phyloP scores from a whole-genome alignment of 1,139 yeast genomes.

The Ogataea hybrid region DNA sequence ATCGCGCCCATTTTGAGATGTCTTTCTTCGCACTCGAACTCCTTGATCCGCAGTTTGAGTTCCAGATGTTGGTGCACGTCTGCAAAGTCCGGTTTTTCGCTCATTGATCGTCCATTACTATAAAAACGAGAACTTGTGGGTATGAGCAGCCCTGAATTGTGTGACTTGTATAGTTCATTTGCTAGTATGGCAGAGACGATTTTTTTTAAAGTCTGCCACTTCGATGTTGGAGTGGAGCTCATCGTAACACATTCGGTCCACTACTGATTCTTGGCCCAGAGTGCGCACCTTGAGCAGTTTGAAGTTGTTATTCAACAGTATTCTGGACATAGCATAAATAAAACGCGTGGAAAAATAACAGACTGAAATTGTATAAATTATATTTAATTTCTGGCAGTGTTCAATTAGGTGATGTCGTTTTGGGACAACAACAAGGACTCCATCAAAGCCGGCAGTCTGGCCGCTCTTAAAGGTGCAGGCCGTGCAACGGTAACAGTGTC shows the following conservation, averaged over 20 bases:
- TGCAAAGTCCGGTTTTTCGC: constrained; percentile 22
- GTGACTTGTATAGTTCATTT: constrained; percentile 20
- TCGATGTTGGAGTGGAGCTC: constrained; percentile 18
- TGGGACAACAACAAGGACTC: constrained; percentile 55
- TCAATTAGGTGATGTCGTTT: constrained; percentile 34
- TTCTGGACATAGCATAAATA: constrained; percentile 26
- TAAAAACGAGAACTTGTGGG: constrained; percentile 23
- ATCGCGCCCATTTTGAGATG: constrained; percentile 26
- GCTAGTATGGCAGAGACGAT: constrained; percentile 21
- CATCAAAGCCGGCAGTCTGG: constrained; percentile 45
- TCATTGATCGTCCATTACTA: constrained; percentile 19
- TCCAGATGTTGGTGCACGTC: constrained; percentile 23
- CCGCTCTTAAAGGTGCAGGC: constrained; percentile 50
- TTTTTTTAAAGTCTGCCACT: constrained; percentile 12
- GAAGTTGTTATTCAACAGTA: constrained; percentile 28
- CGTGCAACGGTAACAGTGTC: constrained; percentile 46
- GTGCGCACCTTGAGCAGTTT: constrained; percentile 18
- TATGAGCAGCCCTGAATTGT: constrained; percentile 14
- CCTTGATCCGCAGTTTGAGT: constrained; percentile 25
- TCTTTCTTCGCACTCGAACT: constrained; percentile 8
- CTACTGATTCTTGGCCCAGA: constrained; percentile 16
- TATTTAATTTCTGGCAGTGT: constrained; percentile 1
- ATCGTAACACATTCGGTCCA: constrained; percentile 26
- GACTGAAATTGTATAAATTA: background rate
- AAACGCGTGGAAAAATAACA: constrained; percentile 10